Evolutionary conservation across 1,284 basidiomycete species (phyloP).

Genomic region (Leccinum holopus): DNA sequence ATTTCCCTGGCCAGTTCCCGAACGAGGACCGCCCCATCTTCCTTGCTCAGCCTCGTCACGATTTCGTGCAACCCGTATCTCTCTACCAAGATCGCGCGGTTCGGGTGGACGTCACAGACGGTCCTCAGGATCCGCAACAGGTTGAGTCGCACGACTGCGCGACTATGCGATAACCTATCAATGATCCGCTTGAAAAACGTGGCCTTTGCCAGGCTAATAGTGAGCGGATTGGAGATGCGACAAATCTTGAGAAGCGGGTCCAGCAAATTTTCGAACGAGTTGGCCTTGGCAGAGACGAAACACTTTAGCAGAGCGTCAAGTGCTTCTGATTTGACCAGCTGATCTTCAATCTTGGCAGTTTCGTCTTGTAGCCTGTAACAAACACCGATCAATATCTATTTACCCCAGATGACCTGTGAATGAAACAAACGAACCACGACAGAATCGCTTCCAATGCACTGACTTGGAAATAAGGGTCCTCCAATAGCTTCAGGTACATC

Average conservation of each 20-base stretch:
- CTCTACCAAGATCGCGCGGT: conserved; percentile 77
- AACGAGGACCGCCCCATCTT: conserved; percentile 89
- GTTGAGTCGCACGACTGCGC: conserved; percentile 88
- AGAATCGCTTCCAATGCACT: conserved; percentile 89
- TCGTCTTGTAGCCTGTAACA: conserved; percentile 87
- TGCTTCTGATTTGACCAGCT: conserved; percentile 68
- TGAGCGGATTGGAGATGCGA: conserved; percentile 74
- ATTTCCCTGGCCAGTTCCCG: conserved; percentile 84
- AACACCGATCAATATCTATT: conserved; percentile 7
- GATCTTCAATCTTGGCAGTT: conserved; percentile 89
- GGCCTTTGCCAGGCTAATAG: conserved; percentile 76
- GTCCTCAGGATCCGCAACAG: conserved; percentile 83
- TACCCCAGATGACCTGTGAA: not conserved
- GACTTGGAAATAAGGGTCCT: conserved; percentile 96
- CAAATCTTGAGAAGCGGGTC: conserved; percentile 92
- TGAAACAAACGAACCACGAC: conserved; percentile 65
- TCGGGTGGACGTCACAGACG: conserved; percentile 87
- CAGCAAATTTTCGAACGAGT: conserved; percentile 92
- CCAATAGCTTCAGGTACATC: conserved; percentile 83
- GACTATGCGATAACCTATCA: conserved; percentile 78
- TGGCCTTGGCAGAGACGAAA: conserved; percentile 86
- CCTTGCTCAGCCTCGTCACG: conserved; percentile 74
- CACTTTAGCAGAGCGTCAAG: conserved; percentile 77
- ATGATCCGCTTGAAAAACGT: conserved; percentile 86
- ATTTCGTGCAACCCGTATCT: conserved; percentile 76